A percentile compares a stretch with the other conserved stretches of the same genome.
phyloP scores from a whole-genome alignment of 768 basidiomycete species.

The Hysterangium stoloniferum region DNA sequence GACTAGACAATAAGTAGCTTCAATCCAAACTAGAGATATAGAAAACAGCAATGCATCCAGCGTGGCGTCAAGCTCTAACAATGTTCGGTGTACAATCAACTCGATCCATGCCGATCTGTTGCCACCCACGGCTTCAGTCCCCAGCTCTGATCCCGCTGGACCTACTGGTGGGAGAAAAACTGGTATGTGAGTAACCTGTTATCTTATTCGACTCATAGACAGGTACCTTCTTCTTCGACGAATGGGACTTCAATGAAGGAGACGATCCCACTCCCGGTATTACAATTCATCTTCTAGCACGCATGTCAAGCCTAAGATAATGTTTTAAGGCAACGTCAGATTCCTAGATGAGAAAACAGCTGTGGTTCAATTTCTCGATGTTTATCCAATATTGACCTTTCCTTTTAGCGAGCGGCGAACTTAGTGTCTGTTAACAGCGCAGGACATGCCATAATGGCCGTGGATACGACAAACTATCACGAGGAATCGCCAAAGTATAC shows the following conservation, averaged over 20 bases:
- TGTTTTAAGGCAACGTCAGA: slow-evolving; percentile 9
- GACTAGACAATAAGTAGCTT: not conserved
- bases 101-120: not conserved
- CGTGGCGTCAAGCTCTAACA: not conserved
- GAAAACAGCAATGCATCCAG: not conserved
- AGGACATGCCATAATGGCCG: slow-evolving; percentile 80
- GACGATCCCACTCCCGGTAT: slow-evolving; percentile 74
- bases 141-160: not conserved
- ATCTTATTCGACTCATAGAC: too few species aligned
- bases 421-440: slow-evolving; percentile 58
- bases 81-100: not conserved
- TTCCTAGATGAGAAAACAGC: slow-evolving; percentile 10
- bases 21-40: not conserved
- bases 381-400: slow-evolving; percentile 5
- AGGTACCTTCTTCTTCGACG: slow-evolving; percentile 72
- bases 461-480: slow-evolving; percentile 77
- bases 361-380: slow-evolving; percentile 9
- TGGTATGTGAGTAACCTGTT: not conserved
- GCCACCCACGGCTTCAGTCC: not conserved
- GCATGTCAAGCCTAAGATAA: too few species aligned
- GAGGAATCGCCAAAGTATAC: slow-evolving; percentile 65
- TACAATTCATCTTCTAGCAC: too few species aligned
- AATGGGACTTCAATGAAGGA: slow-evolving; percentile 64
- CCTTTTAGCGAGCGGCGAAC: slow-evolving; percentile 43
- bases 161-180: not conserved